These are phyloP conservation scores for Colletotrichum endophyticum DNA, from an alignment of 2,329 filamentous ascomycete genomes.

Conservation along the genomic window DNA sequence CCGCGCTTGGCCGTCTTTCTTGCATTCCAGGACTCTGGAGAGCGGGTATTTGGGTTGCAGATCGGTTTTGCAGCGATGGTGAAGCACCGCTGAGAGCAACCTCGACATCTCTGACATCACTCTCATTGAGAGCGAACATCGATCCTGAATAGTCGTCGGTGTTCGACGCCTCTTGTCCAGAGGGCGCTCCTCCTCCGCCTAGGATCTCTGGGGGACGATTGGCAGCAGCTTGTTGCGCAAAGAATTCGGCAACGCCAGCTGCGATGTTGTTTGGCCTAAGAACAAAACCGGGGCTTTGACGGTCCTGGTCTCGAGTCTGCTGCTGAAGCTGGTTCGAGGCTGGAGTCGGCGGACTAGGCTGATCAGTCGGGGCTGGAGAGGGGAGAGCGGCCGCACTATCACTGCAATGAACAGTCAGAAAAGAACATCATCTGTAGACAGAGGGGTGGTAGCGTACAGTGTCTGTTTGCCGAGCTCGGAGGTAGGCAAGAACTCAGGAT, in stretches of 20 bases:
- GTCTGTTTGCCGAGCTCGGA: neutral
- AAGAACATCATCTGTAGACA: neutral
- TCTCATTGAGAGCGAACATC: neutral
- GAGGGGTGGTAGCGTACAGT: neutral
- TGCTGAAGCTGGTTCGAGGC: conserved; percentile 28
- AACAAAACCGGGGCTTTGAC: neutral
- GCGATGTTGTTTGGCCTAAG: neutral
- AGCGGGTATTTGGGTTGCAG: neutral
- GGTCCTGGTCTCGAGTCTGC: conserved; percentile 32
- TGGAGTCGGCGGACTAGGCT: conserved; percentile 52
- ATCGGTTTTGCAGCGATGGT: neutral
- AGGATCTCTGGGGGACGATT: neutral
- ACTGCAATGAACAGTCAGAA: neutral
- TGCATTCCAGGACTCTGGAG: neutral
- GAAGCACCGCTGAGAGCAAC: neutral
- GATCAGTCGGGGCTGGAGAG: conserved; percentile 68
- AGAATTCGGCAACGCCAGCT: neutral
- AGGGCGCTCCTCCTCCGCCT: neutral
- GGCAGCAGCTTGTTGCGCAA: neutral
- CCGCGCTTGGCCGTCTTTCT: neutral
- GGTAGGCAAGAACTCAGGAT: neutral
- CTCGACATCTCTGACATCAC: neutral
- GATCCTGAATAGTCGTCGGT: neutral
- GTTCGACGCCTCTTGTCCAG: neutral
- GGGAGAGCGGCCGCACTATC: conserved; percentile 49